Conservation (phyloP, 192 early-diverging fungal species). For the Chytriomyces hyalinus region DNA sequence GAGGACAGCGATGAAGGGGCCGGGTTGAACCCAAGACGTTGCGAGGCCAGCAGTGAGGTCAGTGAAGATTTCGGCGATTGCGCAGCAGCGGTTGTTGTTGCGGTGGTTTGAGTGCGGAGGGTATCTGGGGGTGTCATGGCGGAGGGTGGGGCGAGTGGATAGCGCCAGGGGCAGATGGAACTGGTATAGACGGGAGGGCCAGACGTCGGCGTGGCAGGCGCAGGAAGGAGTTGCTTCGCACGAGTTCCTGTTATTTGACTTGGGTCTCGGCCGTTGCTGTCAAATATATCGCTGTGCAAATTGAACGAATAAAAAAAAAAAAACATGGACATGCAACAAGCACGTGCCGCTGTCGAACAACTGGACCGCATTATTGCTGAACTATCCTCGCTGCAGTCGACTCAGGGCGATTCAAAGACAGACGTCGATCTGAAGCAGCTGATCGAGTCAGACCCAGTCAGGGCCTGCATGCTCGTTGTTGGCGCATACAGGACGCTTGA, state of each 20-base stretch:
- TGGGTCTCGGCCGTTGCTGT: not conserved
- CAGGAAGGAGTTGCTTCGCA: too few species aligned
- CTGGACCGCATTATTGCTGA: not conserved
- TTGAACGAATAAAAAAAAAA: not conserved
- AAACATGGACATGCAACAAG: not conserved
- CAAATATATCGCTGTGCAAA: not conserved
- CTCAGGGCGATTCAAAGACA: not conserved
- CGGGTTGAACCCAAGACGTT: not conserved
- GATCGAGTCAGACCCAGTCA: not conserved
- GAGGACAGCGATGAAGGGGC: not conserved
- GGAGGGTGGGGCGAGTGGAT: not conserved
- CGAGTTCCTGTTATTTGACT: too few species aligned
- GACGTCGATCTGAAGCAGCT: not conserved
- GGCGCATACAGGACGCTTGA: not conserved
- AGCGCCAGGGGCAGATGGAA: not conserved
- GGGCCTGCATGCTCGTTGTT: not conserved
- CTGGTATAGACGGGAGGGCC: too few species aligned
- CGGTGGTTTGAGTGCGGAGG: not conserved
- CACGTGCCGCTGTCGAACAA: not conserved
- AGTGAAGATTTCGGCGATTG: constrained; percentile 2
- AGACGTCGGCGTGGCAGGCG: too few species aligned
- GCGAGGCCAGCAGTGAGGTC: not conserved
- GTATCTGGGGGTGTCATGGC: not conserved
- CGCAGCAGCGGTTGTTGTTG: not conserved
- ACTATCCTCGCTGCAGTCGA: not conserved